Evolutionary conservation across 192 early-diverging fungal species (phyloP), one percentile per base, ranked within the genome.

Genomic region (Gryganskiella cystojenkinii): DNA sequence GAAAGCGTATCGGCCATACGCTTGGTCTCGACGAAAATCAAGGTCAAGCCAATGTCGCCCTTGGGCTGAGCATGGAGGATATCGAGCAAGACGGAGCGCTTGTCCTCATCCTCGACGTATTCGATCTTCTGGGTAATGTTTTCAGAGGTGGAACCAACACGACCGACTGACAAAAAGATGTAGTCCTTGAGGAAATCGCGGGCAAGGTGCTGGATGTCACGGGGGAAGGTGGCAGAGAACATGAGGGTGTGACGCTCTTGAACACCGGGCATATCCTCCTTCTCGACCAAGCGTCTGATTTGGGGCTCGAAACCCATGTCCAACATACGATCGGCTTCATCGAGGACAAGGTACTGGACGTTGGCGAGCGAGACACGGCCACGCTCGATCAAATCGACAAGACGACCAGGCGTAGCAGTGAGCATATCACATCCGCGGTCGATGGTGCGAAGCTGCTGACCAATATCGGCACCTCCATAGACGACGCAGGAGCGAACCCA

Each of bases 21-120:
- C 86, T 97, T 99, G 62, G 97, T 99, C 82, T 97, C 96, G 17
- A 97, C 96, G 86, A 99, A 99, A 54, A 99, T 95, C 35, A 99
- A 84, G 13, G 97, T 98, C 74, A 96, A 82, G 40, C 92, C 87
- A 46, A 79, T 47, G 13, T 86, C 83, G 53, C 78, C 80, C 54
- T 85, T 83, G 55, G 63, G 66, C 42, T 80, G 84, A 11, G 88
- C 86, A 20, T 81, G 82, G 40, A 92, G 81, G 33, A 98, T 90
- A 79, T 98, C 96, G 28, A 98, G 85, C 30, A 97, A 86, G 37
- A 93, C 85, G 22, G 91, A 93, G 53, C 91, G 90, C 82, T 99
- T 99, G 80, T 99, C 97, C 58, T 92, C 89, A 47, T 98, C 95
- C 76, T 96, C 94, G 37, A 97, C 95, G 70, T 95, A 95, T 71